These are phyloP conservation scores for Graphilbum fragrans DNA, from an alignment of 2,329 filamentous ascomycete species.

Conservation along the genomic window DNA sequence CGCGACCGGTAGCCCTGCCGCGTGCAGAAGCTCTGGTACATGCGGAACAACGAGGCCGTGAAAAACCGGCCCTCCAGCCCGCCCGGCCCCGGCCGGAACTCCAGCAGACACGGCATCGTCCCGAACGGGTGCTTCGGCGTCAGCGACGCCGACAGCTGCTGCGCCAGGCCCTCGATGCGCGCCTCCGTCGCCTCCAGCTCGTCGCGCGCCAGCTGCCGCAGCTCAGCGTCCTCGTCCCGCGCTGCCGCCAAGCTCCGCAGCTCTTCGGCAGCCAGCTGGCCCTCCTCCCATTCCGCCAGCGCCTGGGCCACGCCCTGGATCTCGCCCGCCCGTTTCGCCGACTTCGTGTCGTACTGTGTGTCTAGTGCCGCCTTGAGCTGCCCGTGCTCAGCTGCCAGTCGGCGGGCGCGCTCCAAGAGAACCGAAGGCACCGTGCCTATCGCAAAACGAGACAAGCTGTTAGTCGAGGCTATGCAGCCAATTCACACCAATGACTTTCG, in stretches of 20 bases:
- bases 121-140: constrained; percentile 86
- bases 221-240: constrained; percentile 51
- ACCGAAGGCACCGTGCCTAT: constrained; percentile 32
- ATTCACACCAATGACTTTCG: neutral
- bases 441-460: no score
- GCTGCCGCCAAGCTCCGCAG: constrained; percentile 37
- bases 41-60: constrained; percentile 72
- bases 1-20: constrained; percentile 53
- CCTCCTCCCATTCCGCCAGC: constrained; percentile 45
- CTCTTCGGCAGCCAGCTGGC: constrained; percentile 40
- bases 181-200: constrained; percentile 59
- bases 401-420: constrained; percentile 47
- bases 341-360: constrained; percentile 41
- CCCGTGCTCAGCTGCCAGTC: constrained; percentile 44
- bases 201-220: constrained; percentile 67
- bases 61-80: constrained; percentile 88
- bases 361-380: constrained; percentile 38
- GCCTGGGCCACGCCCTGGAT: constrained; percentile 44
- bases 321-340: constrained; percentile 49
- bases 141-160: constrained; percentile 61
- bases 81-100: constrained; percentile 84
- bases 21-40: constrained; percentile 70
- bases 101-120: constrained; percentile 76
- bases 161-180: constrained; percentile 50
- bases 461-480: no score